A percentile compares a stretch with the other conserved stretches of the same genome.
phyloP scores from a whole-genome alignment of 2,329 filamentous ascomycete genomes.

The Neofusicoccum laricinum region DNA sequence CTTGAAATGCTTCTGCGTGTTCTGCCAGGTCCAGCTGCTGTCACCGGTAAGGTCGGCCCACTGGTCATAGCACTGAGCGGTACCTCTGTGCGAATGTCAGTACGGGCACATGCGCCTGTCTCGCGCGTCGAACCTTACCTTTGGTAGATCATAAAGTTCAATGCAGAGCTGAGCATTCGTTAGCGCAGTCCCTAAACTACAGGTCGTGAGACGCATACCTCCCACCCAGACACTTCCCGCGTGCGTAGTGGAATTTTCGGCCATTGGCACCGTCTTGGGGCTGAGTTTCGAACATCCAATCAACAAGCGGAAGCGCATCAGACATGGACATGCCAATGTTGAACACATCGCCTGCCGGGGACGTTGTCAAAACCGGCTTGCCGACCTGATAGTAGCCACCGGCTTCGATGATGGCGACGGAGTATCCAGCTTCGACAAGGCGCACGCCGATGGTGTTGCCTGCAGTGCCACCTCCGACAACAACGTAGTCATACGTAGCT shows the following conservation, averaged over 20 bases:
- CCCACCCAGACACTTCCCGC: slow-evolving; percentile 32
- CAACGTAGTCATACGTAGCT: slow-evolving; percentile 17
- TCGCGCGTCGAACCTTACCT: neutral
- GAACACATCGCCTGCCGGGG: slow-evolving; percentile 25
- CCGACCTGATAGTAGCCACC: slow-evolving; percentile 33
- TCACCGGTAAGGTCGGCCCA: slow-evolving; percentile 33
- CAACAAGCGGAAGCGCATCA: slow-evolving; percentile 26
- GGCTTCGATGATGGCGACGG: slow-evolving; percentile 30
- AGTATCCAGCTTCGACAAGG: slow-evolving; percentile 18
- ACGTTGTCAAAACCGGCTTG: slow-evolving; percentile 22
- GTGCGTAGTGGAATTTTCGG: slow-evolving; percentile 25
- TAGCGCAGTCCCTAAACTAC: slow-evolving; percentile 18
- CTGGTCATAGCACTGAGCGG: slow-evolving; percentile 21
- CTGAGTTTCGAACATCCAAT: slow-evolving; percentile 30
- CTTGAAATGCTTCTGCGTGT: slow-evolving; percentile 29
- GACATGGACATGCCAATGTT: slow-evolving; percentile 21
- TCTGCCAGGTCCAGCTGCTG: slow-evolving; percentile 28
- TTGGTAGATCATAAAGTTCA: slow-evolving; percentile 29
- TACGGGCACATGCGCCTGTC: no score
- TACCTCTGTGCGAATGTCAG: slow-evolving; percentile 15
- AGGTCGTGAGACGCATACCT: neutral
- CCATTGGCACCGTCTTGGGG: slow-evolving; percentile 25
- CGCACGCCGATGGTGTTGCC: slow-evolving; percentile 25
- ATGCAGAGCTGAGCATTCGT: slow-evolving; percentile 20
- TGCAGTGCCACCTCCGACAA: slow-evolving; percentile 28